phyloP scores from a whole-genome alignment of 2,329 filamentous ascomycete genomes.

The Lecanicillium sp. region DNA sequence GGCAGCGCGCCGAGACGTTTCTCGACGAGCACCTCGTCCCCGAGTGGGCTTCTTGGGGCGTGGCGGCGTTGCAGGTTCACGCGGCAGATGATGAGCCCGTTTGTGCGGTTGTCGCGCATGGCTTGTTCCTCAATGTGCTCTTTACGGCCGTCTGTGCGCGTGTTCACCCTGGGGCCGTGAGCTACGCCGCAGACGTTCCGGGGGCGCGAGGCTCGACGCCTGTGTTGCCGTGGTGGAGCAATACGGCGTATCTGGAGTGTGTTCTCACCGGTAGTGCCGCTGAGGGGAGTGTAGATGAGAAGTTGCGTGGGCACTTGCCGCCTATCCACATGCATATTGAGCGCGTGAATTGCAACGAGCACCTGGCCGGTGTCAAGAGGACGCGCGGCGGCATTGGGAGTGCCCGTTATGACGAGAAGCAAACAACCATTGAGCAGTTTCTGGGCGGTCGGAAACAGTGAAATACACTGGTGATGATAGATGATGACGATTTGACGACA shows the following conservation, averaged over 20 bases:
- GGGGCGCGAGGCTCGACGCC: constrained; percentile 8
- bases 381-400: constrained; percentile 79
- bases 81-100: constrained; percentile 8
- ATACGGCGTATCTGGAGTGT: constrained; percentile 41
- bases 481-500: constrained; percentile 15
- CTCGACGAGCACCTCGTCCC: constrained; percentile 56
- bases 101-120: constrained; percentile 72
- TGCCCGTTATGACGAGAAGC: constrained; percentile 63
- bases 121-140: constrained; percentile 67
- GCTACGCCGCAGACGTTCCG: constrained; percentile 12
- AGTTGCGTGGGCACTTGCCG: constrained; percentile 22
- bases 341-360: constrained; percentile 60
- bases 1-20: constrained; percentile 55
- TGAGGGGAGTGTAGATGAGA: no score
- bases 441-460: constrained; percentile 37
- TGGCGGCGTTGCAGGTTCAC: constrained; percentile 20
- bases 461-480: constrained; percentile 14
- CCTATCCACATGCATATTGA: constrained; percentile 41
- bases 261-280: constrained; percentile 8
- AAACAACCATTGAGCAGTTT: constrained; percentile 70
- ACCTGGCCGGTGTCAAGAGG: constrained; percentile 68
- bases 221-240: constrained; percentile 37
- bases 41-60: neutral
- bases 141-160: constrained; percentile 54
- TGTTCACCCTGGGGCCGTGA: constrained; percentile 25